A percentile compares a stretch with the other conserved stretches of the same genome.
phyloP scores from a whole-genome alignment of 2,329 filamentous ascomycete genomes.

The Neopestalotiopsis sp. region DNA sequence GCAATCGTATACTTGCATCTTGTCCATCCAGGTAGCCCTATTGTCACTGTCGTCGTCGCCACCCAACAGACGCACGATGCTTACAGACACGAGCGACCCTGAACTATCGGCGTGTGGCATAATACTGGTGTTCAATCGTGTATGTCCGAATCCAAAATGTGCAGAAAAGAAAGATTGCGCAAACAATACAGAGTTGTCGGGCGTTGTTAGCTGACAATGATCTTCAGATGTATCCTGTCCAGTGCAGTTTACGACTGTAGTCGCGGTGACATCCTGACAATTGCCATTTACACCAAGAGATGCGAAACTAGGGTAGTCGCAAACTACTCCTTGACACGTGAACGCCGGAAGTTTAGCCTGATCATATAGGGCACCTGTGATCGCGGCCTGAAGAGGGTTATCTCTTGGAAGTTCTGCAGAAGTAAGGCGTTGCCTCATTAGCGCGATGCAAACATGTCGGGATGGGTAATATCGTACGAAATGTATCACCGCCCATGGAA shows the following conservation, averaged over 20 bases:
- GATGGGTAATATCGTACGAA: not conserved
- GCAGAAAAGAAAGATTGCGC: not conserved
- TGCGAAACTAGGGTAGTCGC: not conserved
- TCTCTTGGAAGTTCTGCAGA: conserved; percentile 1
- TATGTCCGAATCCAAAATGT: not conserved
- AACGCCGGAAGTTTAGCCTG: not conserved
- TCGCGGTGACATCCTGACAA: not conserved
- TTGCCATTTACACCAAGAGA: not conserved
- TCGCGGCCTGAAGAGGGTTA: conserved; percentile 4
- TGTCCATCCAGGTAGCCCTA: conserved; percentile 1
- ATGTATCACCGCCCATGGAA: not conserved
- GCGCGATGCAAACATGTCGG: not conserved
- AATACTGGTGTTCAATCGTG: not conserved
- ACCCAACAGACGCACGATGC: not conserved
- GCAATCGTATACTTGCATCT: not conserved
- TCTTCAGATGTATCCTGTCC: not conserved
- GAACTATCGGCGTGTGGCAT: not conserved
- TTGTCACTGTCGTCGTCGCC: not conserved
- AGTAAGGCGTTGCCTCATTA: not conserved
- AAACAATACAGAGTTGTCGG: not conserved
- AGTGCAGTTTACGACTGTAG: not conserved
- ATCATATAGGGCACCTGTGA: not conserved
- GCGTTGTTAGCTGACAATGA: not conserved
- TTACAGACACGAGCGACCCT: not conserved
- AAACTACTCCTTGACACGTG: not conserved